Evolutionary conservation across 371 early-diverging fungal genomes (phyloP), one percentile per base, ranked within the genome.

Genomic region (Dichotomocladium elegans): DNA sequence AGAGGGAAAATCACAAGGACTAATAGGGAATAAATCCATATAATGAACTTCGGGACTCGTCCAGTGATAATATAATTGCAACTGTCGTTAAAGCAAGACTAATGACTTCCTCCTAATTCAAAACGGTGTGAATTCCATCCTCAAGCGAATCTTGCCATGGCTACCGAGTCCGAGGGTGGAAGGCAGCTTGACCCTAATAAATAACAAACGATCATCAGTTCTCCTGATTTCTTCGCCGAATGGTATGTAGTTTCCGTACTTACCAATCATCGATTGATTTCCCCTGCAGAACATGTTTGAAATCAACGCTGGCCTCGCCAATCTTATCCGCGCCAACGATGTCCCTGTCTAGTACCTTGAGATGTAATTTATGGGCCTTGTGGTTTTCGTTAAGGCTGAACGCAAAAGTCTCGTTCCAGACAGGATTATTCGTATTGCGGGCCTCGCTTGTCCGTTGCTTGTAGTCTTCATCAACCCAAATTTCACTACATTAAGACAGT

Each of bases 321-420:
- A 74, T 61, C 41, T 59, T 68, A 34, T 70, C 74, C 41, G 46
- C 26, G 28, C 61, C 64, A 31, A 63, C 28, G 10, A 46, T 3
- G 45, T 74, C 74, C 55, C 68, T 68, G 54, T 74, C 74, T 9
- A 53, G 29, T 30, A 74, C 70, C 53, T 68, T 57, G 29, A 70
- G 51, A 21, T 68, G 52, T 22, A 74, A 48, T 47, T 68, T 66
- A 47, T 73, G 67, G 31, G 35, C 47, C 26, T 56, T 56, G 11
- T 61, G 58, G 21, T 66, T 64, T 51, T 60, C 48, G 0, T 44
- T 46, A 27, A 74, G 55, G 41, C 60, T 65, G 57, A 74, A 74
- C 14, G 64, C 60, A 49, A 74, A 74, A 4, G 71, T 65, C 55
- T 68, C 62, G 54, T 74, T 64, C 60, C 61, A 74, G 26, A 68